These are phyloP conservation scores for Magnusiomyces ingens DNA, from an alignment of 1,139 yeast species.

Conservation along the genomic window DNA sequence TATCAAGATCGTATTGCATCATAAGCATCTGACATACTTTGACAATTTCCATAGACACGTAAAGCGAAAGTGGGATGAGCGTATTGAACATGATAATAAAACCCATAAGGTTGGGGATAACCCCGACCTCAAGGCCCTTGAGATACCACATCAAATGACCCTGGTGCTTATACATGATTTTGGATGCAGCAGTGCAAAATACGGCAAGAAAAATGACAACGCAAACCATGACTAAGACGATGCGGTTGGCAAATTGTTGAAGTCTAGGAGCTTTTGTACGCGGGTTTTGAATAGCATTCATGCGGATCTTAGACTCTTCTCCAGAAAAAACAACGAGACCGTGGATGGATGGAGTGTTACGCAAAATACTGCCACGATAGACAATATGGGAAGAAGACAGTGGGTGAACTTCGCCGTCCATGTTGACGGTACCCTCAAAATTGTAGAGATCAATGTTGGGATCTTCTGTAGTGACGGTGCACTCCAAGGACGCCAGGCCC, in stretches of 20 bases:
- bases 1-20: slow-evolving; percentile 84
- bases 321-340: slow-evolving; percentile 91
- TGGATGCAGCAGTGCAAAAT: slow-evolving; percentile 77
- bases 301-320: slow-evolving; percentile 90
- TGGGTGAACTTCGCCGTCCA: slow-evolving; percentile 42
- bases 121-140: slow-evolving; percentile 67
- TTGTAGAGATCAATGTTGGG: slow-evolving; percentile 89
- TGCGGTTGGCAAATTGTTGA: slow-evolving; percentile 72
- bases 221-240: slow-evolving; percentile 80
- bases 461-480: slow-evolving; percentile 62
- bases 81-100: slow-evolving; percentile 96
- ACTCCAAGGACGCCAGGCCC: slow-evolving; percentile 46
- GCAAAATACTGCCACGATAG: slow-evolving; percentile 79
- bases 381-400: slow-evolving; percentile 73
- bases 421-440: slow-evolving; percentile 66
- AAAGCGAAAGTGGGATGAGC: slow-evolving; percentile 85
- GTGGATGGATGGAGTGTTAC: slow-evolving; percentile 67
- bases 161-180: slow-evolving; percentile 43
- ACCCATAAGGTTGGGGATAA: slow-evolving; percentile 88
- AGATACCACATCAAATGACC: slow-evolving; percentile 62
- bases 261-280: slow-evolving; percentile 90
- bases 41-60: slow-evolving; percentile 94
- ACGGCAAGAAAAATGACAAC: slow-evolving; percentile 70
- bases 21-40: slow-evolving; percentile 78
- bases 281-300: slow-evolving; percentile 88